These are phyloP conservation scores for Ceratocystis cubensis DNA, from an alignment of 2,329 filamentous ascomycete genomes.

Conservation along the genomic window DNA sequence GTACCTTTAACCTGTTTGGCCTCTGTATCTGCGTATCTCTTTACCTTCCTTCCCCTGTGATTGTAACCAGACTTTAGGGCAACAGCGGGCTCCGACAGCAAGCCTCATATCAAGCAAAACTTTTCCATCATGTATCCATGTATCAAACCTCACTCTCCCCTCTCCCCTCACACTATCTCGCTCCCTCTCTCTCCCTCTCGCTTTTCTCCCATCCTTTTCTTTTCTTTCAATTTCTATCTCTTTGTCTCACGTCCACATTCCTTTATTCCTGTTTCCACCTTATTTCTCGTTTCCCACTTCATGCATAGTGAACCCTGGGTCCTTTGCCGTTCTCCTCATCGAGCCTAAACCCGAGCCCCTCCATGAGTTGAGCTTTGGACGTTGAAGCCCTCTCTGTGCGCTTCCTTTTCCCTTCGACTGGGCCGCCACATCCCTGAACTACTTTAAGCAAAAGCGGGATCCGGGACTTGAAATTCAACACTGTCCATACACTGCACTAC, in stretches of 20 bases:
- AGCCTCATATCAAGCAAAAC: background rate
- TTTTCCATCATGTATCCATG: background rate
- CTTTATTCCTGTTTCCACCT: too few relatives aligned
- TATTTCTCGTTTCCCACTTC: too few relatives aligned
- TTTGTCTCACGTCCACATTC: too few relatives aligned
- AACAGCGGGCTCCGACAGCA: background rate
- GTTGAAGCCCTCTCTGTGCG: background rate
- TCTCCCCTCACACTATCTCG: background rate
- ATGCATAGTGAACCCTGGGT: background rate
- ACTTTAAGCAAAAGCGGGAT: constrained; percentile 4
- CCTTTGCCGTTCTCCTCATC: background rate
- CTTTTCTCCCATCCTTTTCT: background rate
- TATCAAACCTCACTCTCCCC: background rate
- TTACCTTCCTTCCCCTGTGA: background rate
- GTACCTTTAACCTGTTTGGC: background rate
- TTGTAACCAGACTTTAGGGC: background rate
- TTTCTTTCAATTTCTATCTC: background rate
- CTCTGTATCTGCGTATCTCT: background rate
- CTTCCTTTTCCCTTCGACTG: constrained; percentile 6
- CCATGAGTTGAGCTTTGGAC: background rate
- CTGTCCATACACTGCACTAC: background rate
- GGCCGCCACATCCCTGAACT: constrained; percentile 5
- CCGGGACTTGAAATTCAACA: constrained; percentile 3
- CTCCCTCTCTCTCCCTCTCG: background rate
- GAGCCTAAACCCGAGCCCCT: background rate